Evolutionary conservation across 2,329 filamentous ascomycete genomes (phyloP).

Genomic region (Alternaria sp.): DNA sequence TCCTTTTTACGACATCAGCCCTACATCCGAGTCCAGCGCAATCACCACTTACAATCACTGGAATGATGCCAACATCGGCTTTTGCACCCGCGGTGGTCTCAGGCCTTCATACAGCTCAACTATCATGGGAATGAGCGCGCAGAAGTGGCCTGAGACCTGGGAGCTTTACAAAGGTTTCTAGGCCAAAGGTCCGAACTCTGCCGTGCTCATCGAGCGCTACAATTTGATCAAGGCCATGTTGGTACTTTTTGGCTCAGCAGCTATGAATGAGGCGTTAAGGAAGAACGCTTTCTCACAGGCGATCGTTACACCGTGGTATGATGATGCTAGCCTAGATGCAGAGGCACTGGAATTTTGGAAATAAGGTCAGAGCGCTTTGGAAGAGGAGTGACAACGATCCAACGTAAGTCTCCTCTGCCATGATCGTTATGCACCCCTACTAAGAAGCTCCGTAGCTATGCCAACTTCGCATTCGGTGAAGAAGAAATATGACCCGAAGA

Average conservation of each 20-base stretch:
- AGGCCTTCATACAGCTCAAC: constrained; percentile 53
- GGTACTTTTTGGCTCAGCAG: constrained; percentile 19
- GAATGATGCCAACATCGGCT: constrained; percentile 52
- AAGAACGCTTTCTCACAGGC: constrained; percentile 50
- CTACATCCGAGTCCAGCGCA: constrained; percentile 23
- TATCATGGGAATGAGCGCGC: constrained; percentile 47
- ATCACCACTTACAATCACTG: constrained; percentile 51
- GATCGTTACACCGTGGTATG: constrained; percentile 54
- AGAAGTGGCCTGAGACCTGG: constrained; percentile 54
- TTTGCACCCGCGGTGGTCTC: constrained; percentile 51
- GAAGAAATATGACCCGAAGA: constrained; percentile 36
- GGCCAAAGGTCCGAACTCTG: constrained; percentile 44
- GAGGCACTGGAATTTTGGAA: constrained; percentile 51
- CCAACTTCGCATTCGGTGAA: constrained; percentile 45
- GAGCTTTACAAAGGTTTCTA: constrained; percentile 52
- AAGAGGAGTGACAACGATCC: constrained; percentile 25
- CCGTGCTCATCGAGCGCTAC: constrained; percentile 52
- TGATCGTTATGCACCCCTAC: background rate
- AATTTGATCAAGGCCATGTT: constrained; percentile 44
- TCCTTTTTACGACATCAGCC: constrained; percentile 49
- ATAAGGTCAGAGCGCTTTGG: constrained; percentile 43
- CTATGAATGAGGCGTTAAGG: constrained; percentile 43
- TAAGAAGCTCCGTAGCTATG: constrained; percentile 30
- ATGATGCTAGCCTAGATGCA: constrained; percentile 46
- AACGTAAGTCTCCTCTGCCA: constrained; percentile 27